Evolutionary conservation across 2,329 filamentous ascomycete genomes (phyloP).

Genomic region (Kalmusia sp.): DNA sequence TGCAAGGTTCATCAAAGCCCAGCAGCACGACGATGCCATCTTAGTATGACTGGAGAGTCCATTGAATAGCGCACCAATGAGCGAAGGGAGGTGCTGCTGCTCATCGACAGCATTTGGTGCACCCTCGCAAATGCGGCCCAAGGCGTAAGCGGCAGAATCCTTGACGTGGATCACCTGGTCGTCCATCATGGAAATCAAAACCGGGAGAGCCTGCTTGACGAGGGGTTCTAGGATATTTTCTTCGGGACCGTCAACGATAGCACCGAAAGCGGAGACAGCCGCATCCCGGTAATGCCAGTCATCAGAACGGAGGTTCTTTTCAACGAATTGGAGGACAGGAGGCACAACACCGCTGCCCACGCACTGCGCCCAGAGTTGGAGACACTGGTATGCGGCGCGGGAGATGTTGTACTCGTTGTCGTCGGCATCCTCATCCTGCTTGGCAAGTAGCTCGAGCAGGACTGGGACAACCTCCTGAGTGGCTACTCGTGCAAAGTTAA

Average conservation of each 20-base stretch:
- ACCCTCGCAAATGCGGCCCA: constrained; percentile 94
- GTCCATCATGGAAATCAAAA: constrained; percentile 91
- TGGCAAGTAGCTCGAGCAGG: constrained; percentile 84
- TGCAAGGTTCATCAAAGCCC: constrained; percentile 97
- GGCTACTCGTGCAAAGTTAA: constrained; percentile 93
- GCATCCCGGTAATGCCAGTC: constrained; percentile 97
- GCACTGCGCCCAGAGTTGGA: constrained; percentile 93
- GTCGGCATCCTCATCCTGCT: constrained; percentile 95
- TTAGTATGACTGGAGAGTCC: constrained; percentile 90
- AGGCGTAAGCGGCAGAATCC: constrained; percentile 93
- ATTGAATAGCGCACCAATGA: constrained; percentile 88
- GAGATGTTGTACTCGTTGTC: constrained; percentile 99
- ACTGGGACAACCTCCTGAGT: constrained; percentile 95
- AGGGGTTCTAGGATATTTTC: constrained; percentile 91
- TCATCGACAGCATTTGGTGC: constrained; percentile 93
- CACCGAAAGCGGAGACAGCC: constrained; percentile 94
- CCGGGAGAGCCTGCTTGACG: constrained; percentile 91
- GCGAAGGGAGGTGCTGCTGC: constrained; percentile 77
- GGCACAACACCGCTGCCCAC: constrained; percentile 84
- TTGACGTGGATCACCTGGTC: constrained; percentile 88
- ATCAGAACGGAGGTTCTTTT: constrained; percentile 85
- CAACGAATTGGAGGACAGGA: constrained; percentile 88
- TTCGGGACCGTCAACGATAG: constrained; percentile 98
- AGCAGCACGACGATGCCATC: constrained; percentile 98
- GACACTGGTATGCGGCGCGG: constrained; percentile 92